These are phyloP conservation scores for Pleurotus pulmonarius DNA, from an alignment of 768 basidiomycete species.

Conservation along the genomic window DNA sequence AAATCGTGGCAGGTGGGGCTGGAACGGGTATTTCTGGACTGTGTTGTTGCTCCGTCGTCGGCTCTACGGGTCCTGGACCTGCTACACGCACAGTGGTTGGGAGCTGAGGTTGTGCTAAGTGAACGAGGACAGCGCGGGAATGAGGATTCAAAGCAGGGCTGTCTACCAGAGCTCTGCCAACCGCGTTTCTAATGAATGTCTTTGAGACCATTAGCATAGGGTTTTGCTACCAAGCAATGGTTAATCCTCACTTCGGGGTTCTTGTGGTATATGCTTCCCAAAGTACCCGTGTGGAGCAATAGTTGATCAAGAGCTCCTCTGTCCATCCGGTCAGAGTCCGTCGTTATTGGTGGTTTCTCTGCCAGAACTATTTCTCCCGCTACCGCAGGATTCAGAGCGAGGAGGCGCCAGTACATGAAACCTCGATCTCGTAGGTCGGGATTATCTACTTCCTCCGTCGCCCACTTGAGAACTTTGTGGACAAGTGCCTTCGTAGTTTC, in stretches of 20 bases:
- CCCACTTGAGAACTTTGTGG: constrained; percentile 94
- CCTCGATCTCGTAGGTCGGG: constrained; percentile 96
- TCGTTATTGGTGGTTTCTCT: constrained; percentile 96
- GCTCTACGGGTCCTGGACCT: constrained; percentile 64
- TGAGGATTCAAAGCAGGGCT: constrained; percentile 86
- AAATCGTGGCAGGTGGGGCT: background rate
- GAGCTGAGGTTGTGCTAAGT: constrained; percentile 50
- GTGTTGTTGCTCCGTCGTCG: constrained; percentile 10
- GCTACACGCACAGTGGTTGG: constrained; percentile 46
- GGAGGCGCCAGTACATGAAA: constrained; percentile 99
- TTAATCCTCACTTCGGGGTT: constrained; percentile 71
- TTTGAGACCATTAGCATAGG: constrained; percentile 20
- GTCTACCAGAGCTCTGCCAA: constrained; percentile 78
- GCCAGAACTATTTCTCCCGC: constrained; percentile 89
- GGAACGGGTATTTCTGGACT: background rate
- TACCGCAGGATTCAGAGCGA: constrained; percentile 86
- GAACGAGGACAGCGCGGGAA: constrained; percentile 69
- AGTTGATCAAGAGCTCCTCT: constrained; percentile 94
- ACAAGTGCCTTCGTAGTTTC: constrained; percentile 86
- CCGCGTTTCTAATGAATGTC: constrained; percentile 93
- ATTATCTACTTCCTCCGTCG: constrained; percentile 97
- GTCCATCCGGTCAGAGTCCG: constrained; percentile 97
- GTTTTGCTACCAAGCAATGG: background rate
- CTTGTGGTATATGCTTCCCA: constrained; percentile 97
- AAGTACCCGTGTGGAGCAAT: constrained; percentile 86